These are phyloP conservation scores for Plasmodiophora brassicae DNA, from an alignment of 208 protist genomes.

Conservation along the genomic window DNA sequence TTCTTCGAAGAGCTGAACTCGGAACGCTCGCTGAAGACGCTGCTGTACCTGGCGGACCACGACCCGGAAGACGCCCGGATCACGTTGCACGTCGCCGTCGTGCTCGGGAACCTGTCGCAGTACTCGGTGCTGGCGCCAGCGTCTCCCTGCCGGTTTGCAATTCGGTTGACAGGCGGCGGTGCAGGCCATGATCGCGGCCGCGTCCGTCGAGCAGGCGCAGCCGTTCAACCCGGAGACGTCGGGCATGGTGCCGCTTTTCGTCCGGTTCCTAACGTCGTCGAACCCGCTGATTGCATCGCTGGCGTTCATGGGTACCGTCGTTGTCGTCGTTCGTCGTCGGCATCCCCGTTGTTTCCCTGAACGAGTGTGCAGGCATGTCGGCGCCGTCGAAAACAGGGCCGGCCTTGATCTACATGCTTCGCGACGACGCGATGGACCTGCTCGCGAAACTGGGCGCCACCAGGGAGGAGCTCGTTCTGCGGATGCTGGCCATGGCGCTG, in stretches of 20 bases:
- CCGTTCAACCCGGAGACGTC: conserved; percentile 18
- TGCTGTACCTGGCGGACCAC: not conserved
- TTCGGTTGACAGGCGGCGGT: not conserved
- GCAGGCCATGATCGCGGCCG: not conserved
- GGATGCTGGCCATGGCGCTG: conserved; percentile 20
- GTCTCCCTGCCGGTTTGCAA: not conserved
- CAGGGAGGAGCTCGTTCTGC: not conserved
- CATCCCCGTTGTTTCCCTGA: too few relatives aligned
- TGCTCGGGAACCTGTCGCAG: not conserved
- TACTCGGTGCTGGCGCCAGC: not conserved
- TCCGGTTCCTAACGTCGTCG: not conserved
- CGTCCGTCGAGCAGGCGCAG: not conserved
- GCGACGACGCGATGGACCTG: conserved; percentile 27
- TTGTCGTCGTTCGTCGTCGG: not conserved
- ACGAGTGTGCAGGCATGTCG: not conserved
- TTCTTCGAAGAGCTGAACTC: not conserved
- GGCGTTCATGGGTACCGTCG: not conserved
- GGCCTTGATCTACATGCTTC: not conserved
- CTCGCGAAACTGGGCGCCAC: not conserved
- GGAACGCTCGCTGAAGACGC: not conserved
- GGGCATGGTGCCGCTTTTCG: not conserved
- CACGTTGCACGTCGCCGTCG: not conserved
- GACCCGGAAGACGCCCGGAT: conserved; percentile 19
- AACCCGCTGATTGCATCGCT: conserved; percentile 30
- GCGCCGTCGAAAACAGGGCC: not conserved